Evolutionary conservation across 2,329 filamentous ascomycete genomes (phyloP).

Genomic region (Talaromyces rugulosus): DNA sequence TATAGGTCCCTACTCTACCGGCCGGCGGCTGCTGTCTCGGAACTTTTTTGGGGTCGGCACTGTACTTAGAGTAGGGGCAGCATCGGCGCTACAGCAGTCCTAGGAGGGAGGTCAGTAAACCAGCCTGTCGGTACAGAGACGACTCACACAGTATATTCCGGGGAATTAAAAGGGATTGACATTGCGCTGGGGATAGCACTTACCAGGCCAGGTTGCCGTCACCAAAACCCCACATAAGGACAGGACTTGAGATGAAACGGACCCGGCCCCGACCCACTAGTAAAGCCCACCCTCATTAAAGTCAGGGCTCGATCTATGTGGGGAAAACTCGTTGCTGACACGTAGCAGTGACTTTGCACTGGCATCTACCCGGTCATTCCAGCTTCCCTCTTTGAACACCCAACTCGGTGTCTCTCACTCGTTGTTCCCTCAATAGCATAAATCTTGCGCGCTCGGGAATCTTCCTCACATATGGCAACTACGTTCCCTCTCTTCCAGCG

Average conservation of each 20-base stretch:
- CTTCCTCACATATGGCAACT: background rate
- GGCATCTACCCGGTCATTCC: background rate
- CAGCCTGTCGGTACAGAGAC: no score
- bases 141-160: no score
- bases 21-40: no score
- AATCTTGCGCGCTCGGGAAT: background rate
- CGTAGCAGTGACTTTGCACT: background rate
- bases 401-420: background rate
- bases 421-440: background rate
- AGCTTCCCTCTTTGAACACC: background rate
- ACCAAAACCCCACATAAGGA: no score
- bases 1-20: no score
- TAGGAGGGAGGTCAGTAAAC: no score
- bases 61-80: no score
- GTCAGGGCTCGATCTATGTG: background rate
- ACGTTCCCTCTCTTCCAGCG: conserved; percentile 9
- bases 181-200: no score
- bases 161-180: no score
- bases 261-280: background rate
- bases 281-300: background rate
- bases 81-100: no score
- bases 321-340: background rate
- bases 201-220: no score
- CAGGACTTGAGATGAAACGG: background rate
- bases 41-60: no score